Base-by-base conservation (phyloP, 805 yeast species). In the Hanseniaspora vineae region DNA sequence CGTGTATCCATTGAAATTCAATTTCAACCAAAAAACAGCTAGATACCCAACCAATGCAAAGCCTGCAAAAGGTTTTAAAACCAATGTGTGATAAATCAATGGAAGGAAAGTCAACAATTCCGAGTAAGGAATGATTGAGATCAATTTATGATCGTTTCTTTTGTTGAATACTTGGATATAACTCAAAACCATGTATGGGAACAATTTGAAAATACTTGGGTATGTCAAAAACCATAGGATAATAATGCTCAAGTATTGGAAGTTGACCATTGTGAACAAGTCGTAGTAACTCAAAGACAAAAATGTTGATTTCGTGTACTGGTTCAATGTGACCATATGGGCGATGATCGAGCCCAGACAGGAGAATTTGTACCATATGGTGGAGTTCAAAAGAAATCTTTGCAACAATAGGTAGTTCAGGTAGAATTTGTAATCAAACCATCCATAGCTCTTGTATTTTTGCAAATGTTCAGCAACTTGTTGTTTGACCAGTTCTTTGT, bases 231-330 rank as follows among this genome's bases (percentile, higher is more conserved):
- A 58, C 90, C 90, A 84, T 17, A 77, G 64, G 2, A 60, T 29
- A 0, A 80, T 75, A 48, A 83, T 62, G 2, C 75, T 51, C 47
- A 79, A 65, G 57, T 75, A 77, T 63, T 86, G 96, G 69, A 83
- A 83, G 60, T 84, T 84, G 54, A 78, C 86, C 20, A 86, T 76
- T 10, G 88, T 79, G 47, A 85, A 58, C 59, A 88, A 66, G 4
- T 80, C 76, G 48, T 74, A 73, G 58, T 78, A 40, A 20, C 43
- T 40, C 17, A 20, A 11, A 18, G n/a, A 19, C n/a, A 40, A 9
- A 15, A 40, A 40, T 9, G 13, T 40, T 3, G 31, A 18, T 11
- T 19, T 40, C 10, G 43, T 40, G n/a, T 11, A 13, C 31, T 40
- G 43, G 17, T 40, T 17, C 31, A 40, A 40, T 3, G 31, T 40